phyloP scores from a whole-genome alignment of 2,329 filamentous ascomycete genomes.

The Moelleriella libera region DNA sequence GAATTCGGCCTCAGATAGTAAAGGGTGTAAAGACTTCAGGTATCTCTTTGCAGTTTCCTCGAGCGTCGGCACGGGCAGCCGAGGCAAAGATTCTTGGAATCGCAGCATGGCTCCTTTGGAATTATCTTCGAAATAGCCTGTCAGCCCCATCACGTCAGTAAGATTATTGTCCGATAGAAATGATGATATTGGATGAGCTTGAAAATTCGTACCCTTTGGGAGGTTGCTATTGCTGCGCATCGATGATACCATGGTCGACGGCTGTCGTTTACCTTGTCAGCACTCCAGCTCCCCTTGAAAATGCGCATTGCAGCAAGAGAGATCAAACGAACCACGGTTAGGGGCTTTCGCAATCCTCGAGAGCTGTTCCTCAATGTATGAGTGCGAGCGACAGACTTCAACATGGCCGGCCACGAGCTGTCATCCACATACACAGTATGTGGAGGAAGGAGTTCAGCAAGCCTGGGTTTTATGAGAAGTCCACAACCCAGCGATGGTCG shows the following conservation, averaged over 20 bases:
- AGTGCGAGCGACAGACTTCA: constrained; percentile 17
- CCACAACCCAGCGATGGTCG: too few relatives aligned
- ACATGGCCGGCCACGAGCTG: constrained; percentile 16
- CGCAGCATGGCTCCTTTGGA: constrained; percentile 70
- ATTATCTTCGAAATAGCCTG: constrained; percentile 68
- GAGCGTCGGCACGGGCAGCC: constrained; percentile 65
- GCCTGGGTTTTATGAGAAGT: background rate
- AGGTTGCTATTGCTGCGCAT: constrained; percentile 44
- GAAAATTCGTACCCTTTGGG: constrained; percentile 27
- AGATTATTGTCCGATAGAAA: background rate
- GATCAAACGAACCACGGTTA: constrained; percentile 1
- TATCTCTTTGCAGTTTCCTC: constrained; percentile 73
- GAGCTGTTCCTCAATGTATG: constrained; percentile 18
- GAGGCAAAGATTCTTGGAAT: constrained; percentile 74
- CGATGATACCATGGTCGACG: constrained; percentile 33
- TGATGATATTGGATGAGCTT: background rate
- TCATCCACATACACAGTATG: background rate
- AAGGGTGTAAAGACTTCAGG: constrained; percentile 63
- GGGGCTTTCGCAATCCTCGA: constrained; percentile 14
- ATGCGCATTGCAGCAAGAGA: background rate
- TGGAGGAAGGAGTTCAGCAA: background rate
- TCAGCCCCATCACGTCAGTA: too few relatives aligned
- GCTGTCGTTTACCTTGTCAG: background rate
- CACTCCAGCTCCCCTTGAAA: background rate
- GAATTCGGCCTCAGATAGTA: constrained; percentile 55